These are phyloP conservation scores for Epichloe sp. DNA, from an alignment of 2,329 filamentous ascomycete genomes.

Conservation along the genomic window DNA sequence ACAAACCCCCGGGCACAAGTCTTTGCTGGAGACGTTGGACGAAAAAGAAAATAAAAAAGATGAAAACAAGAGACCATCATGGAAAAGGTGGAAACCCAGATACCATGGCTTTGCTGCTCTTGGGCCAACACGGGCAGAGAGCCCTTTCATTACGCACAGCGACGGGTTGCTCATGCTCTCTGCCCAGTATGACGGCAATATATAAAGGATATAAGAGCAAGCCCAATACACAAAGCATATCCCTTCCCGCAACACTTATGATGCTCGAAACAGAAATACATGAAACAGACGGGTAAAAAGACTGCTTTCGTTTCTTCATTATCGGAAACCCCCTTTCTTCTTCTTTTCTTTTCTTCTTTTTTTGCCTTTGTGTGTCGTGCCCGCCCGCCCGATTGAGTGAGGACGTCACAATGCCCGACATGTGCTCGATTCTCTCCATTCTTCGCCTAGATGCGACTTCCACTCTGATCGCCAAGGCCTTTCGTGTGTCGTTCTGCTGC, in stretches of 20 bases:
- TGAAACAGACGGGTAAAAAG: neutral
- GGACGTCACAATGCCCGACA: neutral
- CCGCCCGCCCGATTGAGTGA: neutral
- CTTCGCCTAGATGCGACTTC: neutral
- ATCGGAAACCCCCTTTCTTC: neutral
- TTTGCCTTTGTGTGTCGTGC: neutral
- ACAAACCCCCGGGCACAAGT: too few species aligned
- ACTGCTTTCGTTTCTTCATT: constrained; percentile 1
- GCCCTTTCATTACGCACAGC: neutral
- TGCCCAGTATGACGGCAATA: neutral
- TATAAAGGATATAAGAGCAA: neutral
- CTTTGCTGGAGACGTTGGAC: neutral
- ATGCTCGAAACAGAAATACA: neutral
- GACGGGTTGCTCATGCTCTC: neutral
- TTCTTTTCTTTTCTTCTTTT: neutral
- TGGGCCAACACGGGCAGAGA: neutral
- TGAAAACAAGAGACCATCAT: neutral
- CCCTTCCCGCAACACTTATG: neutral
- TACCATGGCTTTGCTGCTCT: neutral
- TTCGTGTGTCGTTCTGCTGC: neutral
- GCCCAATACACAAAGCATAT: neutral
- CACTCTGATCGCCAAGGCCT: neutral
- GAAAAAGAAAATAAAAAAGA: neutral
- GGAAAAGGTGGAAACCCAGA: neutral
- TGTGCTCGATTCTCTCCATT: neutral